phyloP scores from a whole-genome alignment of 306 rosid genomes.

The Quercus cerris region DNA sequence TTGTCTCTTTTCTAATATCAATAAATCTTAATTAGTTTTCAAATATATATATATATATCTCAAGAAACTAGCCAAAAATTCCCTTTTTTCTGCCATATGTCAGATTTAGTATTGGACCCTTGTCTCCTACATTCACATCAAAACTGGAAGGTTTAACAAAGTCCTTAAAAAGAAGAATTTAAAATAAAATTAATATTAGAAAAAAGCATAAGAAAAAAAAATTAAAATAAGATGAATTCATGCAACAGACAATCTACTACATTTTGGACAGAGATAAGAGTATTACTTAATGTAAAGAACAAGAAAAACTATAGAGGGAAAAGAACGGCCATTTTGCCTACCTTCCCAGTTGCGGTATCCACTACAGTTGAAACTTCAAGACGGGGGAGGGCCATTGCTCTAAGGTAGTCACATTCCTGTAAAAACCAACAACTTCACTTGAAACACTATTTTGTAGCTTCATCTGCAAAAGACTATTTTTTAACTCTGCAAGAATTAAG shows the following conservation, averaged over 20 bases:
- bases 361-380: constrained; percentile 89
- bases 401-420: constrained; percentile 94
- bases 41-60: too few relatives aligned
- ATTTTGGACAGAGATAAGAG: not conserved
- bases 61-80: not conserved
- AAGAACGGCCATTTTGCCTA: constrained; percentile 19
- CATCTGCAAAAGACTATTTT: constrained; percentile 5
- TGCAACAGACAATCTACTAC: not conserved
- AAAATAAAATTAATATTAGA: not conserved
- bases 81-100: not conserved
- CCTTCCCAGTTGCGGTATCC: constrained; percentile 93
- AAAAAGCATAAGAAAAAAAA: not conserved
- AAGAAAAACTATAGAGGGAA: constrained; percentile 17
- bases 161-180: too few relatives aligned
- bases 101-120: not conserved
- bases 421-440: constrained; percentile 16
- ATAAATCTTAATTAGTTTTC: too few relatives aligned
- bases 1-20: too few relatives aligned
- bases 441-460: constrained; percentile 18
- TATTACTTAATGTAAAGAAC: not conserved
- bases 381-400: constrained; percentile 76
- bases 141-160: too few relatives aligned
- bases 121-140: not conserved
- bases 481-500: constrained; percentile 3
- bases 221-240: not conserved